Percentiles rank a stretch among this genome's conserved stretches.
phyloP scores from a whole-genome alignment of 305 asterid genomes.

The Solanum chacoense region DNA sequence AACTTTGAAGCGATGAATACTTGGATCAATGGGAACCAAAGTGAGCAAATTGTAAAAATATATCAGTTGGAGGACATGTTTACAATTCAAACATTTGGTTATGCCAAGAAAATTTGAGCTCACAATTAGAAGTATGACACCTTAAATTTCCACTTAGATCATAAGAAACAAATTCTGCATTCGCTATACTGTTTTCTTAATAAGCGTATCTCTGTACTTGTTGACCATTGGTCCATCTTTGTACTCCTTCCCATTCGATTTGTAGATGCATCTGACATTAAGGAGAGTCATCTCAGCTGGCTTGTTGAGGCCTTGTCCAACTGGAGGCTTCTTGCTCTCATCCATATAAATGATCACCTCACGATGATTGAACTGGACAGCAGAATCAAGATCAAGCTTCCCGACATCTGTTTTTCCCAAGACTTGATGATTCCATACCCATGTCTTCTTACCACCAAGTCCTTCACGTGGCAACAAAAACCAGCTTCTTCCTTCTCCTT shows the following conservation, averaged over 20 bases:
- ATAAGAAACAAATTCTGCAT: background rate
- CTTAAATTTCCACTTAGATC: background rate
- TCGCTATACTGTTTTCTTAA: background rate
- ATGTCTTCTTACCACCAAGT: background rate
- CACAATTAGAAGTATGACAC: background rate
- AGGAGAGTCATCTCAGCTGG: background rate
- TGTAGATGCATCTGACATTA: background rate
- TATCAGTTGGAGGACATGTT: background rate
- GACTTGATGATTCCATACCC: background rate
- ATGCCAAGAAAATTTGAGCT: background rate
- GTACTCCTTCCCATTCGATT: background rate
- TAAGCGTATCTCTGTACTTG: background rate
- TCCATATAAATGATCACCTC: background rate
- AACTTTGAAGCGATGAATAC: background rate
- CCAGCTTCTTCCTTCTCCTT: background rate
- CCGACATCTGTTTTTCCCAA: background rate
- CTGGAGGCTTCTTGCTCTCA: background rate
- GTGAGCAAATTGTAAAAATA: background rate
- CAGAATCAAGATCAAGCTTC: background rate
- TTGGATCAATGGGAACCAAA: background rate
- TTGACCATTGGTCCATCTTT: background rate
- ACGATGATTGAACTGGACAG: background rate
- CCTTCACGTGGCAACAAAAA: background rate
- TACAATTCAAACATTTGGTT: background rate
- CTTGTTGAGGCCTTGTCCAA: background rate